Percentiles rank a stretch among this genome's conserved stretches.
Evolutionary conservation across 1,284 basidiomycete species (phyloP).

Genomic region (Heterobasidion occidentale): DNA sequence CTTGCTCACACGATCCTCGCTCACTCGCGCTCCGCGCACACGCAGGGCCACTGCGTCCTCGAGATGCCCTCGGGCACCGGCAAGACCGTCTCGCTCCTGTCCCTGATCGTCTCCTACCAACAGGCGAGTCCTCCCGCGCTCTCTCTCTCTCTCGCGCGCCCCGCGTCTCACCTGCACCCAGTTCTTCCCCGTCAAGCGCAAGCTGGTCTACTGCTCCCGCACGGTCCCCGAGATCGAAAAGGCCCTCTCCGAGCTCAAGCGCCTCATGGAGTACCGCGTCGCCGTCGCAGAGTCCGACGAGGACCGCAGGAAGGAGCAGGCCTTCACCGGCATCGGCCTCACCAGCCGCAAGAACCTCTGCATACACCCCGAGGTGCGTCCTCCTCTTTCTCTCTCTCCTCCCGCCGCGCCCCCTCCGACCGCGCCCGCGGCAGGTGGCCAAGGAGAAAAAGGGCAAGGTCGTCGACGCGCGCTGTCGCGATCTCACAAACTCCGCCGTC

Average conservation of each 20-base stretch:
- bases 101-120: slow-evolving; percentile 96
- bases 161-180: slow-evolving; percentile 20
- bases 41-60: slow-evolving; percentile 92
- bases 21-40: no score
- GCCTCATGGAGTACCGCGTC: slow-evolving; percentile 88
- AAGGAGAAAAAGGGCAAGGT: slow-evolving; percentile 98
- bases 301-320: slow-evolving; percentile 72
- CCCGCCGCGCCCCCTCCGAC: no score
- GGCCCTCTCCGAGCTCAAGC: slow-evolving; percentile 91
- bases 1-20: no score
- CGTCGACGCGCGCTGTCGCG: slow-evolving; percentile 94
- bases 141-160: background rate
- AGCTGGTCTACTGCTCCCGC: slow-evolving; percentile 98
- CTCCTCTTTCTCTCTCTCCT: slow-evolving; percentile 1
- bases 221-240: slow-evolving; percentile 99
- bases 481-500: slow-evolving; percentile 83
- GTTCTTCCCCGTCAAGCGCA: slow-evolving; percentile 90
- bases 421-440: slow-evolving; percentile 50
- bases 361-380: slow-evolving; percentile 84
- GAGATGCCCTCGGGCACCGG: slow-evolving; percentile 99
- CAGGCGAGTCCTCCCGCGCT: slow-evolving; percentile 52
- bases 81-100: slow-evolving; percentile 95
- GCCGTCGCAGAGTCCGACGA: slow-evolving; percentile 64
- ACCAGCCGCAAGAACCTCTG: slow-evolving; percentile 97
- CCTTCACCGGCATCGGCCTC: slow-evolving; percentile 86